These are phyloP conservation scores for Arthrobotrys sphaeroides DNA, from an alignment of 2,329 filamentous ascomycete genomes.

Conservation along the genomic window DNA sequence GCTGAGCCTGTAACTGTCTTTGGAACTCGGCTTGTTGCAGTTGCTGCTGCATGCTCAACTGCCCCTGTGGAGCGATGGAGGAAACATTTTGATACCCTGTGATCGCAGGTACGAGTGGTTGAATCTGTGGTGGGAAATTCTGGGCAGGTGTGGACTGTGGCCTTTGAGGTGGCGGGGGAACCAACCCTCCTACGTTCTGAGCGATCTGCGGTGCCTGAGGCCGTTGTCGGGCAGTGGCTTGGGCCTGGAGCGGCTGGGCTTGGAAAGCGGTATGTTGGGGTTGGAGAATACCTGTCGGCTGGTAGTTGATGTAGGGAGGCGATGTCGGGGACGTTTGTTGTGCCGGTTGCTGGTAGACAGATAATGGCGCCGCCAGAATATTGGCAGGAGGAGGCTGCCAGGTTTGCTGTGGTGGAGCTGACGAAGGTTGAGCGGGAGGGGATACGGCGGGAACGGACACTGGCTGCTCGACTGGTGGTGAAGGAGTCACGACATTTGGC, in stretches of 20 bases:
- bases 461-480: conserved; percentile 56
- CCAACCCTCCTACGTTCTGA: conserved; percentile 71
- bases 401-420: conserved; percentile 61
- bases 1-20: conserved; percentile 63
- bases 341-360: conserved; percentile 58
- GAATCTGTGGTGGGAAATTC: conserved; percentile 63
- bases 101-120: conserved; percentile 60
- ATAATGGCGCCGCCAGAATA: conserved; percentile 56
- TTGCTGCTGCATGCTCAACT: conserved; percentile 27
- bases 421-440: conserved; percentile 64
- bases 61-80: conserved; percentile 35
- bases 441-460: conserved; percentile 67
- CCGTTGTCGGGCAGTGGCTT: conserved; percentile 71
- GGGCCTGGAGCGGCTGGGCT: conserved; percentile 61
- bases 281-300: conserved; percentile 65
- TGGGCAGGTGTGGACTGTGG: conserved; percentile 83
- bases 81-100: conserved; percentile 36
- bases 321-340: conserved; percentile 59
- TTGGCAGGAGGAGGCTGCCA: conserved; percentile 59
- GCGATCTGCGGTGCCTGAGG: conserved; percentile 74
- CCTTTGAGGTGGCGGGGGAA: conserved; percentile 78
- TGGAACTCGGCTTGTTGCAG: conserved; percentile 62
- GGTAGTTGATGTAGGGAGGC: conserved; percentile 62
- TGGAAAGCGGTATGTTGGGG: conserved; percentile 62
- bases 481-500: conserved; percentile 64